A percentile compares a stretch with the other conserved stretches of the same genome.
Conservation (phyloP, 1,284 basidiomycete species). For the Erythrobasidium hasegawianum region DNA sequence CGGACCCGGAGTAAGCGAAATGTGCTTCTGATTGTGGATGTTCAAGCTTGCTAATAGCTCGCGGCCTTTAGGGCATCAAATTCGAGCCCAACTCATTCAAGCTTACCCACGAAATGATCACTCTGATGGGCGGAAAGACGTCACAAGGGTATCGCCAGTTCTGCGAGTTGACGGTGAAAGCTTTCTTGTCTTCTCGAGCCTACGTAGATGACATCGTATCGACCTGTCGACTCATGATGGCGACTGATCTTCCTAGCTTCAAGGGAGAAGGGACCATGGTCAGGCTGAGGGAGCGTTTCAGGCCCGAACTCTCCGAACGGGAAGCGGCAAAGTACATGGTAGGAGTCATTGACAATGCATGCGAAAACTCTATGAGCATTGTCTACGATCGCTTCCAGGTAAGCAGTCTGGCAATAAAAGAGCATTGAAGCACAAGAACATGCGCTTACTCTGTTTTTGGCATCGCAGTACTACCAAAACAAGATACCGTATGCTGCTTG, state of each 20-base stretch:
- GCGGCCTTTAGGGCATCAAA: constrained; percentile 73
- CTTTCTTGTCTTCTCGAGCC: constrained; percentile 89
- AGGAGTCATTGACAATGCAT: constrained; percentile 81
- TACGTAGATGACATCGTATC: constrained; percentile 84
- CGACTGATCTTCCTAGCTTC: constrained; percentile 90
- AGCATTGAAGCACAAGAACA: background rate
- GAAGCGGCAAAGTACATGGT: constrained; percentile 92
- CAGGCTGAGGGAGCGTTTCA: constrained; percentile 81
- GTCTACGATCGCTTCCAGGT: constrained; percentile 75
- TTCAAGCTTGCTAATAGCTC: background rate
- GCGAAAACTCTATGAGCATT: constrained; percentile 86
- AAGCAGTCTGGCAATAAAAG: background rate
- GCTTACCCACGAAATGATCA: constrained; percentile 95
- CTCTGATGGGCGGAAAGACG: constrained; percentile 90
- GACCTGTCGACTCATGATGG: constrained; percentile 88
- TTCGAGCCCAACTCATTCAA: constrained; percentile 98
- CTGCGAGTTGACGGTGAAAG: constrained; percentile 89
- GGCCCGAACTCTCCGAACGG: constrained; percentile 73
- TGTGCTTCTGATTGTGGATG: background rate
- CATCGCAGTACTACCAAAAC: constrained; percentile 29
- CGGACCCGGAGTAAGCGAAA: constrained; percentile 52
- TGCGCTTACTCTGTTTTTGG: background rate
- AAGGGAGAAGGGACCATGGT: constrained; percentile 91
- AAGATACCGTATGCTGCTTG: constrained; percentile 30
- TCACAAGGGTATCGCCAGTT: constrained; percentile 92